phyloP scores from a whole-genome alignment of 257 asterid species.

The Przewalskia tangutica region DNA sequence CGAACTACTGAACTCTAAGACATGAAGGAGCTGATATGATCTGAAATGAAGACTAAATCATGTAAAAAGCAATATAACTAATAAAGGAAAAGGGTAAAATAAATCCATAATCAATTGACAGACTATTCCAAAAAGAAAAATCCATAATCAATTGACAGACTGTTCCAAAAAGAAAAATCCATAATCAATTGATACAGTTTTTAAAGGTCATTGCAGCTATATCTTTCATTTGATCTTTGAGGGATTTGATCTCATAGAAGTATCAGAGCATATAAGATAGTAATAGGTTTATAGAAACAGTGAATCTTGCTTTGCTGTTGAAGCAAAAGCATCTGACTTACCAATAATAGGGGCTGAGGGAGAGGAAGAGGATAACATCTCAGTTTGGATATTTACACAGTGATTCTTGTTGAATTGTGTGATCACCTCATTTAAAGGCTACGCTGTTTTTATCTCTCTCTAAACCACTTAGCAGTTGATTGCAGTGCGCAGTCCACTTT shows the following conservation, averaged over 20 bases:
- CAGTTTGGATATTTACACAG: not conserved
- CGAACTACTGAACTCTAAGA: constrained; percentile 89
- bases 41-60: constrained; percentile 37
- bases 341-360: not conserved
- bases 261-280: not conserved
- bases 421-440: not conserved
- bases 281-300: not conserved
- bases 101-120: not conserved
- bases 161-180: not conserved
- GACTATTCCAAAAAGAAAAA: not conserved
- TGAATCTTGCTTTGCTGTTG: not conserved
- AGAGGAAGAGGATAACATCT: not conserved
- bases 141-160: no score
- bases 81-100: not conserved
- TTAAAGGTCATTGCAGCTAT: no score
- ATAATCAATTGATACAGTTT: not conserved
- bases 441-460: not conserved
- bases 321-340: not conserved
- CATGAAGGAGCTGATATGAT: constrained; percentile 65
- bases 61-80: not conserved
- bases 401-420: not conserved
- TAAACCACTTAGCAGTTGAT: no score
- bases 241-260: no score
- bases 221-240: not conserved
- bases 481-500: not conserved